Evolutionary conservation across 805 yeast species (phyloP), one percentile per base, ranked within the genome.

Genomic region (Nakazawaea wyomingensis): DNA sequence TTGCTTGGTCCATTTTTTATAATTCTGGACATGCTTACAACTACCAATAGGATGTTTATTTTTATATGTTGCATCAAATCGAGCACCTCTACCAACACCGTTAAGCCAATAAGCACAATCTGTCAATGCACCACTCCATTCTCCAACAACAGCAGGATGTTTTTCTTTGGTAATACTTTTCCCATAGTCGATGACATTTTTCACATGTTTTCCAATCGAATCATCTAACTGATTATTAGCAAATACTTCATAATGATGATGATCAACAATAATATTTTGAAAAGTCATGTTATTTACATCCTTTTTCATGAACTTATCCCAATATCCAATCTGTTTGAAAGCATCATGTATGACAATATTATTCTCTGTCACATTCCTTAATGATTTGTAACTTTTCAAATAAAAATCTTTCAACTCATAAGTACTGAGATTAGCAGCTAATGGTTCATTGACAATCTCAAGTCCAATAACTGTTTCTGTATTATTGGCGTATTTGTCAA

Each of bases 201-300:
- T 50, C 39, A 91, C 54, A 54, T 84, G 93, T 36, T 78, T 76
- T 51, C 80, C 85, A 41, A 85, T 69, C 40, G 65, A 43, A 54
- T 79, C 71, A 41, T 67, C 55, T 46, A 88, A 70, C 63, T 86
- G 84, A 35, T 69, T 77, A 20, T 70, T 64, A 27, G 80, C 69
- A 63, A 90, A 90, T 17, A 86, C 91, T 66, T 87, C 95, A 68
- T 90, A 90, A 60, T 84, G 88, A 64, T 90, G 96, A 64, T 87
- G 96, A 60, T 90, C 96, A 37, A 88, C 64, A 21, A 85, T 75
- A 43, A 86, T 85, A 55, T 82, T 80, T 79, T 81, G 75, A 57
- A 64, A 69, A 2, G 45, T 30, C 20, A 20, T 36, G 29, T 47
- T 52, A 18, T 42, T 24, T 5, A 10, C 4, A 9, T 19, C 29